Conservation (phyloP, 2,329 filamentous ascomycete species). For the Scortechinia acanthostroma region DNA sequence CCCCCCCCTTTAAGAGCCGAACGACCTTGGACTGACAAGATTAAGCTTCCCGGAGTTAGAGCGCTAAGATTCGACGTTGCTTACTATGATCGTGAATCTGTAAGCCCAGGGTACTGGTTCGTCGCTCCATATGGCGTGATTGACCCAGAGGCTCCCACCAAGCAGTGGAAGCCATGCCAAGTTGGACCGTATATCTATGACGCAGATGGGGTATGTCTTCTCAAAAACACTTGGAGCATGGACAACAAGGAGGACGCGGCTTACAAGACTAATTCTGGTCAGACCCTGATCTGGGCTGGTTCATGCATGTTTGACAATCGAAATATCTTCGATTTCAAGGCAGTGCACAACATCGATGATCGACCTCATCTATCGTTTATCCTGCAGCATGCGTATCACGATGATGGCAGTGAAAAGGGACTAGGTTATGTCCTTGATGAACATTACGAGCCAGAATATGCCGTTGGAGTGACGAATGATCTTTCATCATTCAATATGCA, state of each 20-base stretch:
- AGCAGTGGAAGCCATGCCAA: conserved; percentile 8
- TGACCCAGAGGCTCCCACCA: conserved; percentile 12
- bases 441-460: conserved; percentile 4
- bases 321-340: conserved; percentile 9
- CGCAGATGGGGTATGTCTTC: conserved; percentile 4
- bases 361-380: conserved; percentile 3
- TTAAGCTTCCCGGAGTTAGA: neutral
- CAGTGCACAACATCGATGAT: neutral
- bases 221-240: neutral
- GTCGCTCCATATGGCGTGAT: conserved; percentile 9
- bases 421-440: conserved; percentile 6
- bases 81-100: conserved; percentile 12
- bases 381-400: conserved; percentile 11
- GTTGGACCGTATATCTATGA: conserved; percentile 2
- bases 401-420: neutral
- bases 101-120: conserved; percentile 1
- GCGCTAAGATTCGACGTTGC: conserved; percentile 13
- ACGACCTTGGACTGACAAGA: neutral
- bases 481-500: conserved; percentile 22
- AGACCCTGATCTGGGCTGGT: conserved; percentile 7
- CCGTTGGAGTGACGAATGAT: conserved; percentile 5
- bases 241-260: conserved; percentile 3
- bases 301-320: conserved; percentile 6
- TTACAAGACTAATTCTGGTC: neutral
- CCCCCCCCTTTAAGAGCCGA: neutral